Evolutionary conservation across 192 early-diverging fungal species (phyloP), one percentile per base, ranked within the genome.

Genomic region (Backusella luteola): DNA sequence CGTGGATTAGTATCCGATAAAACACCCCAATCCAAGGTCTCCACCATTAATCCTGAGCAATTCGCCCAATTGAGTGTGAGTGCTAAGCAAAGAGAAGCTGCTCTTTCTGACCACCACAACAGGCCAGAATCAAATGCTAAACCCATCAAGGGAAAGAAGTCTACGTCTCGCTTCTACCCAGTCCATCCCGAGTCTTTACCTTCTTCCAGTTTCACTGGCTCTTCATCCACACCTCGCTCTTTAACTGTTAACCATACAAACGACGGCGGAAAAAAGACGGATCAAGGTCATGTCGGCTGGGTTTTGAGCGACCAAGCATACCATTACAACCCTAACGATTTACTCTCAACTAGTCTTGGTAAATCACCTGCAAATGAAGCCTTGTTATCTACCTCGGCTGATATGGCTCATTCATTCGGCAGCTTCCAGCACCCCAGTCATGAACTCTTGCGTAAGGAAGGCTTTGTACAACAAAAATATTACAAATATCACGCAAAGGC

Each of bases 391-490:
- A 85, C 84, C 0, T 74, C 84, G 11, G 68, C n/a, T 69, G 85
- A 87, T 66, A 83, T 88, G 38, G 85, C 88, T 56, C 89, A 92
- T 52, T 87, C 88, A 21, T 86, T 88, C 76, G 85, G 83, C 26
- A 80, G 81, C 23, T 88, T 87, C 84, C 91, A 95, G 86, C 97
- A 98, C 77, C 97, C 97, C 6, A 92, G 90, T 66, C 96, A 97
- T 79, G 96, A 96, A 80, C 87, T 98, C 26, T 84, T 98, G 82
- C 93, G 93, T 70, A 96, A 98, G 84, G 95, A 96, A 82, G 97
- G 97, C 11, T 99, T 97, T 78, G 87, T 97, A 71, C 96, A 99
- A 88, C 94, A 97, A 83, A 97, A 96, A 81, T 99, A 99, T 83
- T 89, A 92, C 80, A 94, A 96, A 83, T 99, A 95, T 85, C 95